Base-by-base conservation (phyloP, 805 yeast species). In the Cyberlindnera maclurae region DNA sequence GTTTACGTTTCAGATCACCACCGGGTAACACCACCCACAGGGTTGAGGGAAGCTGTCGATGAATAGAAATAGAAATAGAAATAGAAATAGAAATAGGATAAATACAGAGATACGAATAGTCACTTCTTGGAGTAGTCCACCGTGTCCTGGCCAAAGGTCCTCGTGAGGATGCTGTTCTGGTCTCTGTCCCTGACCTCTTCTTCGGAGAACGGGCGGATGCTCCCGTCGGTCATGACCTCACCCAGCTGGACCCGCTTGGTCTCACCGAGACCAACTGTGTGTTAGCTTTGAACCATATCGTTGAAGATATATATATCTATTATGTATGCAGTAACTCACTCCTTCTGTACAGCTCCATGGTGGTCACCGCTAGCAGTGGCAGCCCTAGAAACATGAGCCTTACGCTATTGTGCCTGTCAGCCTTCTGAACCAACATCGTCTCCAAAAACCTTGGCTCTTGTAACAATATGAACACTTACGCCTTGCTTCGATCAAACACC, bases 141-240 rank as follows among this genome's bases (percentile, higher is more conserved):
- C 20, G 41, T 51, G 38, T 52, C 57, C 26, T 43, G 40, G 1
- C 57, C 57, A 29, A 52, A 52, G 15, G 51, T 16, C 40, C 17
- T 32, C 1, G 55, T 49, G 29, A 50, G 43, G 9, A 41, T 30
- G 31, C 54, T 43, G 8, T 36, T 36, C 30, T 49, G 46, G 30
- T 52, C 57, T 17, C 33, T 46, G 28, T 45, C 38, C 34, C 44
- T 50, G 16, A 51, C 46, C 36, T 52, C 57, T 13, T 47, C 41
- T 15, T 43, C 34, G 1, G 47, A 36, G 33, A 49, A 52, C 11
- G 42, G 38, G 28, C 57, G 43, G 7, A 52, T 43, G 12, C 44
- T 43, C 7, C 57, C 57, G 34, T 52, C 57, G 12, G 29, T 31
- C 51, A 52, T 42, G n/a, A 49, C 36, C 32, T 52, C 57, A 13